Base-by-base conservation (phyloP, 306 rosid genomes). In the Acmispon strigosus region DNA sequence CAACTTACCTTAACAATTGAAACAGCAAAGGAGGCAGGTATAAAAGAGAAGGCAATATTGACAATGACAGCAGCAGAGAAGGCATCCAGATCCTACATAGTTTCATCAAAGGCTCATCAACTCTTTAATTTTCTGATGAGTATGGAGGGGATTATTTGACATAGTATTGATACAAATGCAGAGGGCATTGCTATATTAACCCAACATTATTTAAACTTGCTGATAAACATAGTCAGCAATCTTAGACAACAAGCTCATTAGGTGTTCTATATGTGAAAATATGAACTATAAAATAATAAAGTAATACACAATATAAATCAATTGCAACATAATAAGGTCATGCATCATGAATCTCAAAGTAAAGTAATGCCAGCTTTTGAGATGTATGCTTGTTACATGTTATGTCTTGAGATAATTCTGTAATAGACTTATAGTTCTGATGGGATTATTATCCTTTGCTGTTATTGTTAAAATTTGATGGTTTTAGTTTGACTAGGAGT, bases 11-110 rank as follows among this genome's bases (percentile, higher is more conserved):
- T 93, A 43, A 93, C 98, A 81, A 93, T 76, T 58, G 97, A 78
- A 77, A 93, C 96, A 27, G 98, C 97, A 84, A 88, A 90, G 44
- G 98, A 93, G 13, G 98, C 97, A 56, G 98, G 98, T 78, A 93
- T 86, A 66, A 93, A 93, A 54, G 92, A 93, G 80, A 93, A 93
- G 37, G 98, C 97, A 74, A 93, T 90, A 53, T 78, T 93, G 66
- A 91, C 83, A 77, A 93, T 86, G 82, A 93, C 45, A 36, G 98
- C 96, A 70, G 92, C 97, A 62, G 98, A 89, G 82, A 93, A 93
- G 49, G 98, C 98, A 69, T 94, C 98, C 86, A 94, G 85, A 78
- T 94, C 98, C 98, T 94, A 73, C 81, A 87, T 70, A 76, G 62
- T 67, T 68, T 57, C 73, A 39, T 80, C 39, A 13, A 32, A 44